Evolutionary conservation across 148 eudicot species (phyloP), one percentile per base, ranked within the genome.

Genomic region (Cornus florida): DNA sequence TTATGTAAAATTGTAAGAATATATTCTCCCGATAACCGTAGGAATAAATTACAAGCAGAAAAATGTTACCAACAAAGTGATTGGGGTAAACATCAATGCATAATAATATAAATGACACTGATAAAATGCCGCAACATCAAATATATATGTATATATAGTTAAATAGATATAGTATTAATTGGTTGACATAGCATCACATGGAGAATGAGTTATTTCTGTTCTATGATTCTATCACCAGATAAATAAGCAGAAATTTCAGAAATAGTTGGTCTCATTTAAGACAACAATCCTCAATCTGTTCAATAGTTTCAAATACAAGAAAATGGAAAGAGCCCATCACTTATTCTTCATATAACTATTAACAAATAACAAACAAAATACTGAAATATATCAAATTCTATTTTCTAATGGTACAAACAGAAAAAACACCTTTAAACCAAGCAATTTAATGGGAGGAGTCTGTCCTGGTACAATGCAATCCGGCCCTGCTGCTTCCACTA

Each of bases 381-480:
- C 2, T 17, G 43, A n/a, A 64, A 1, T 12, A 33, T 5, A 53
- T 32, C 0, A 16, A 59, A 8, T 41, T 7, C 48, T n/a, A 4
- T 43, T 43, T 3, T 16, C n/a, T 0, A 41, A 3, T 13, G 35
- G 17, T 28, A 38, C 4, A 77, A 62, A 23, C 66, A 67, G 56
- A 80, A 53, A 75, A 50, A 46, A 67, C 17, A 96, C 99, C 99
- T 96, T 93, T 28, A 96, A 78, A 78, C 99, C 99, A 80, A 93
- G 98, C 73, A 96, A 84, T 82, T 88, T 93, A 69, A 96, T 66
- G 31, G 99, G 97, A 33, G 88, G 74, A 88, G 77, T 79, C 84
- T 90, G 99, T 53, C 99, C 99, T 56, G 99, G 97, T 22, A 95
- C 95, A 83, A 95, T 87, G 81, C 99, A 96, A 14, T 96, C 98